Percentiles rank a stretch among this genome's conserved stretches.
Evolutionary conservation across 2,329 filamentous ascomycete genomes (phyloP).

Genomic region (Torrubiellomyces zombiae): DNA sequence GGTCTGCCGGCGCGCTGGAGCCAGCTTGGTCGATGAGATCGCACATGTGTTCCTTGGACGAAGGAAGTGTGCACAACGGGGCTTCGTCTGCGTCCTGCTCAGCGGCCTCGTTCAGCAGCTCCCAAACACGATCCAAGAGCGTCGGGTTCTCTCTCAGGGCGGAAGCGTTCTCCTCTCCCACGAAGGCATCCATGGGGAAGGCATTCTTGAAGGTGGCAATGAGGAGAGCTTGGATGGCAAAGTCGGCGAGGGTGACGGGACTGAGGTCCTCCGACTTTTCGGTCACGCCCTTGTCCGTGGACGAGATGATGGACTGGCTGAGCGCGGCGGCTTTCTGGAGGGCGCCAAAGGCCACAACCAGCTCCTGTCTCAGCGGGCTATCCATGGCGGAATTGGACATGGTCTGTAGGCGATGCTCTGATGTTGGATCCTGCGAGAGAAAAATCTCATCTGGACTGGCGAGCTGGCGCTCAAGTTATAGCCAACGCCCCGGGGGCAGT

Average conservation of each 20-base stretch:
- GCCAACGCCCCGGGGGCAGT: too few species aligned
- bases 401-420: constrained; percentile 3
- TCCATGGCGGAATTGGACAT: constrained; percentile 19
- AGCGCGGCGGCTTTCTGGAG: constrained; percentile 29
- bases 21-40: constrained; percentile 36
- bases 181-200: constrained; percentile 34
- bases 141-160: constrained; percentile 25
- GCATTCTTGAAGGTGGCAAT: constrained; percentile 29
- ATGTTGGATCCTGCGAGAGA: background rate
- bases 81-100: constrained; percentile 10
- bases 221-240: constrained; percentile 40
- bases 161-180: constrained; percentile 38
- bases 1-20: constrained; percentile 16
- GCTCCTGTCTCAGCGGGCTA: constrained; percentile 23
- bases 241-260: constrained; percentile 42
- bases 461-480: too few species aligned
- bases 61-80: constrained; percentile 16
- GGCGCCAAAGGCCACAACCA: constrained; percentile 24
- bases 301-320: constrained; percentile 29
- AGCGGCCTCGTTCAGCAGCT: constrained; percentile 19
- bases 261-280: constrained; percentile 38
- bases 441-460: too few species aligned
- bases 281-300: constrained; percentile 31
- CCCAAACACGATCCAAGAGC: constrained; percentile 30
- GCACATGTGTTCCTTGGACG: constrained; percentile 28